phyloP scores from a whole-genome alignment of 257 asterid species.

The Scutellaria baicalensis region DNA sequence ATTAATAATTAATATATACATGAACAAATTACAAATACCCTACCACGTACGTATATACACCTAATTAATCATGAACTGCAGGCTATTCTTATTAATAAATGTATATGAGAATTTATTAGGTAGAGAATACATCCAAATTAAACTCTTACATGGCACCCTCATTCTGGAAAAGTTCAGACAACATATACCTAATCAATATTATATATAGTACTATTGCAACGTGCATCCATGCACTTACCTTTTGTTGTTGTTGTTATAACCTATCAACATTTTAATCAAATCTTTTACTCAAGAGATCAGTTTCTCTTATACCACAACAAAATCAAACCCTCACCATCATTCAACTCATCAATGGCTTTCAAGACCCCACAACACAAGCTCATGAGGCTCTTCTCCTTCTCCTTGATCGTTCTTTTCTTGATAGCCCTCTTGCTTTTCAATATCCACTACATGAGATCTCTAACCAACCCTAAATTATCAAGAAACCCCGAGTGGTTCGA shows the following conservation, averaged over 20 bases:
- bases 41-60: not conserved
- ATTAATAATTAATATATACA: not conserved
- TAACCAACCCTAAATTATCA: not conserved
- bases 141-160: constrained; percentile 29
- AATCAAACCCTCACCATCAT: not conserved
- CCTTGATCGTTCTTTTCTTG: constrained; percentile 31
- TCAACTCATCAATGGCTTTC: constrained; percentile 31
- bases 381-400: not conserved
- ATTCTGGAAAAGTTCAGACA: constrained; percentile 1
- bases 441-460: constrained; percentile 22
- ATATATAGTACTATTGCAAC: constrained; percentile 26
- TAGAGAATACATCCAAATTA: constrained; percentile 12
- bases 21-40: not conserved
- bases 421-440: constrained; percentile 25
- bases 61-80: not conserved
- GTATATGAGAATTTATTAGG: constrained; percentile 5
- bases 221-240: constrained; percentile 40
- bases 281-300: not conserved
- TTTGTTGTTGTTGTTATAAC: not conserved
- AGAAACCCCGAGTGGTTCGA: constrained; percentile 24
- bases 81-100: not conserved
- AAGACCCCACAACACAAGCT: constrained; percentile 31
- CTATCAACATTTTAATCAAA: constrained; percentile 13
- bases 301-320: not conserved
- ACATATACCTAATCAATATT: not conserved